phyloP scores from a whole-genome alignment of 345 rosid genomes.

The Populus tremula region DNA sequence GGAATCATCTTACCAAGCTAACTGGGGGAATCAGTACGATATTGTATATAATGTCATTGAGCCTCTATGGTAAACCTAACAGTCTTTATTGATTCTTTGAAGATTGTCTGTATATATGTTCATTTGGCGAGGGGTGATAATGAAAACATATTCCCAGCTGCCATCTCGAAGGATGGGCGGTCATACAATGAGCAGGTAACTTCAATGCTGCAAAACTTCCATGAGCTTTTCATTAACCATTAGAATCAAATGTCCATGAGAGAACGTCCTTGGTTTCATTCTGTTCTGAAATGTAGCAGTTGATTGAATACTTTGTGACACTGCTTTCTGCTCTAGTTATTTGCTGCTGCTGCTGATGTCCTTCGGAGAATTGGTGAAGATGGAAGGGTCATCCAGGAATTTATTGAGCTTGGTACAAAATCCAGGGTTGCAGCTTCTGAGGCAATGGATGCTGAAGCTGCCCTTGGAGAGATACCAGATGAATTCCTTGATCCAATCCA shows the following conservation, averaged over 20 bases:
- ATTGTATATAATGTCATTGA: neutral
- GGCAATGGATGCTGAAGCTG: constrained; percentile 94
- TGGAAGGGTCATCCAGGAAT: constrained; percentile 62
- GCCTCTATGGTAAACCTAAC: neutral
- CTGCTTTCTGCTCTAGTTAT: constrained; percentile 51
- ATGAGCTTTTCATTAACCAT: neutral
- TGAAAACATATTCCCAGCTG: constrained; percentile 71
- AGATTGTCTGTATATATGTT: constrained; percentile 90
- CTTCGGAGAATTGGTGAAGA: constrained; percentile 82
- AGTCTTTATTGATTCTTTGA: constrained; percentile 25
- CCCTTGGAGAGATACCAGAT: constrained; percentile 93
- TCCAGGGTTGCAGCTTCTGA: constrained; percentile 90
- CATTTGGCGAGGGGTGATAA: constrained; percentile 87
- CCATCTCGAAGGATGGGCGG: constrained; percentile 93
- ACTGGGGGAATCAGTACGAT: neutral
- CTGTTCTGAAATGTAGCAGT: neutral
- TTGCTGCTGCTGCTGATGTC: constrained; percentile 80
- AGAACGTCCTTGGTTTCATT: neutral
- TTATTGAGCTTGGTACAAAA: constrained; percentile 71
- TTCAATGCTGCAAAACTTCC: neutral
- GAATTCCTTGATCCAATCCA: constrained; percentile 99
- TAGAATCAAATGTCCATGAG: neutral
- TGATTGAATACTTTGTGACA: constrained; percentile 19
- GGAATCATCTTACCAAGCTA: neutral
- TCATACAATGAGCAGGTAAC: constrained; percentile 92